A percentile compares a stretch with the other conserved stretches of the same genome.
These are phyloP conservation scores for Amaranthus tricolor DNA, from an alignment of 179 eudicot species.

Conservation along the genomic window DNA sequence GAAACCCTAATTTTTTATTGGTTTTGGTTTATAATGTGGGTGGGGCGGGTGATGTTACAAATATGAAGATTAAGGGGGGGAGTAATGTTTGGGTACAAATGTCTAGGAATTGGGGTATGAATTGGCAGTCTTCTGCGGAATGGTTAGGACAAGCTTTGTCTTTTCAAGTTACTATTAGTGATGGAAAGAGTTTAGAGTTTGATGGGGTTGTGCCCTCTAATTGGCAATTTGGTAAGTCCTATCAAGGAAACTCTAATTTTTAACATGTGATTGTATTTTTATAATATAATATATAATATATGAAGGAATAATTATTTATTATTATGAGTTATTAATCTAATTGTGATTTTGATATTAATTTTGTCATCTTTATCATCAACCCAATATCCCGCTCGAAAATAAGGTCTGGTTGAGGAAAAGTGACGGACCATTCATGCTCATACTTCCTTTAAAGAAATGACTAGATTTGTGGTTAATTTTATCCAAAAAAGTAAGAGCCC, in stretches of 20 bases:
- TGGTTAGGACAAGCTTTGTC: slow-evolving; percentile 1
- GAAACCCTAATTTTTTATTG: slow-evolving; percentile 17
- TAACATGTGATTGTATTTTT: neutral
- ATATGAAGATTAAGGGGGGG: slow-evolving; percentile 15
- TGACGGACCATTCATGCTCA: no score
- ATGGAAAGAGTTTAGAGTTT: slow-evolving; percentile 7
- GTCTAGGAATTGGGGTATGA: slow-evolving; percentile 27
- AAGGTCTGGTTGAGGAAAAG: no score
- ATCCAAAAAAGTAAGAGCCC: no score
- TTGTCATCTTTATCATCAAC: no score
- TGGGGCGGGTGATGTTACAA: slow-evolving; percentile 17
- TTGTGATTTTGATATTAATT: no score
- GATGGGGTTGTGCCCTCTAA: slow-evolving; percentile 13
- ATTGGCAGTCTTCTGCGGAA: slow-evolving; percentile 10
- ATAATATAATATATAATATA: no score
- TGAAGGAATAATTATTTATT: no score
- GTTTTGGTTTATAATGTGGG: slow-evolving; percentile 19
- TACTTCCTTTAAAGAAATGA: no score
- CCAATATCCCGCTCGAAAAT: no score
- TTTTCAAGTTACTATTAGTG: slow-evolving; percentile 17
- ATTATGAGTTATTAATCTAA: no score
- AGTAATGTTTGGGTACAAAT: neutral
- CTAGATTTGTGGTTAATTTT: no score
- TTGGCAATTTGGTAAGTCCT: slow-evolving; percentile 20
- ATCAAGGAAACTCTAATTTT: slow-evolving; percentile 22